phyloP scores from a whole-genome alignment of 2,329 filamentous ascomycete genomes.

The Sporothrix globosa region DNA sequence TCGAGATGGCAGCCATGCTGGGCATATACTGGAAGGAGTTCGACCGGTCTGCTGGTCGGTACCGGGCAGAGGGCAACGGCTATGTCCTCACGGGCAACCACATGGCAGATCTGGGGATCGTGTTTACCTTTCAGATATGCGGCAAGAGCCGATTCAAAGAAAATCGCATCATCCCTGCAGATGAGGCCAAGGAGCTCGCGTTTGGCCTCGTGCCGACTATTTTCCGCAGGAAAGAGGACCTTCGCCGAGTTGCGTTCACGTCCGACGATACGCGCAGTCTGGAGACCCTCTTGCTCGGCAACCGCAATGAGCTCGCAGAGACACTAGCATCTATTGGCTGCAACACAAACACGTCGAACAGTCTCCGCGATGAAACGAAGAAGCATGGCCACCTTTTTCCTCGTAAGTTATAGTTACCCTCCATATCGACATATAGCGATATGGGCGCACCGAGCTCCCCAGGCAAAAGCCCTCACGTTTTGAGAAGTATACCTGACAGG shows the following conservation, averaged over 20 bases:
- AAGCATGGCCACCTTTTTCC: constrained; percentile 55
- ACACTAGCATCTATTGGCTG: constrained; percentile 59
- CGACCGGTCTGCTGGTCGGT: constrained; percentile 54
- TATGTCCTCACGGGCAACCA: constrained; percentile 54
- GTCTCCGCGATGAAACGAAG: constrained; percentile 47
- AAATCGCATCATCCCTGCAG: constrained; percentile 57
- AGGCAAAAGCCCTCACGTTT: too few species aligned
- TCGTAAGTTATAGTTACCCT: constrained; percentile 42
- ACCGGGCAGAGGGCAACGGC: constrained; percentile 60
- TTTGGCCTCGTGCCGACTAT: constrained; percentile 62
- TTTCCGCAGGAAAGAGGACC: constrained; percentile 49
- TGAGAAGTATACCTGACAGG: too few species aligned
- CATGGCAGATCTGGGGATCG: constrained; percentile 55
- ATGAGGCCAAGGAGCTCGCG: constrained; percentile 58
- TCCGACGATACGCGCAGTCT: constrained; percentile 50
- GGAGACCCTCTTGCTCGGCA: constrained; percentile 54
- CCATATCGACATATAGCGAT: too few species aligned
- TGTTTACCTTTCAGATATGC: constrained; percentile 58
- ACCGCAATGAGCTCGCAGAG: constrained; percentile 53
- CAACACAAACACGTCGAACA: constrained; percentile 55
- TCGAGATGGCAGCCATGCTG: constrained; percentile 58
- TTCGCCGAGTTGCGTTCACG: constrained; percentile 46
- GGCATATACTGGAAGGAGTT: constrained; percentile 64
- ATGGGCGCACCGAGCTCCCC: too few species aligned
- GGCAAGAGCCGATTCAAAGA: constrained; percentile 53